phyloP scores from a whole-genome alignment of 805 yeast species.

The Sugiyamaella marilandica region DNA sequence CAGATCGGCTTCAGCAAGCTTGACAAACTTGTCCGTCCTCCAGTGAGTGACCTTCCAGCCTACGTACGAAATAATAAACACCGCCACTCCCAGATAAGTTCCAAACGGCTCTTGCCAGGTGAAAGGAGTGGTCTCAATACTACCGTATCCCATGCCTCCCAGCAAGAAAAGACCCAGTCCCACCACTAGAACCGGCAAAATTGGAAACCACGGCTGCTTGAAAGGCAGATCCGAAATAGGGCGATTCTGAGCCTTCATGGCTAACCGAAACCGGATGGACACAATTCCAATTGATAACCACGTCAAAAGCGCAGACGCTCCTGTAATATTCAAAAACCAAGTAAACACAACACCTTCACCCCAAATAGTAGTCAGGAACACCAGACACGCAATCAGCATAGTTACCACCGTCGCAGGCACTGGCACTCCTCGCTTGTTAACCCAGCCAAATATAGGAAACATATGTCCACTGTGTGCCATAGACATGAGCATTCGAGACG shows the following conservation, averaged over 20 bases:
- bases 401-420: constrained; percentile 49
- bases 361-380: constrained; percentile 60
- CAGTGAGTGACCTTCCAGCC: constrained; percentile 32
- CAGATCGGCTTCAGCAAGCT: constrained; percentile 19
- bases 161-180: constrained; percentile 57
- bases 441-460: constrained; percentile 46
- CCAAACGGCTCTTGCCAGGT: constrained; percentile 42
- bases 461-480: constrained; percentile 56
- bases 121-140: constrained; percentile 21
- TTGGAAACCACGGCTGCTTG: constrained; percentile 46
- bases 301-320: constrained; percentile 57
- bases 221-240: constrained; percentile 49
- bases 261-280: constrained; percentile 56
- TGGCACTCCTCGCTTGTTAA: constrained; percentile 55
- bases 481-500: constrained; percentile 56
- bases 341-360: constrained; percentile 53
- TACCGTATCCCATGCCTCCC: constrained; percentile 37
- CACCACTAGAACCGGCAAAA: constrained; percentile 46
- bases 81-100: constrained; percentile 42
- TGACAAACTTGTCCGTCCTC: constrained; percentile 25
- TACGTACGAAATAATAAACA: constrained; percentile 39
- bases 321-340: constrained; percentile 61
- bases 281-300: constrained; percentile 56
- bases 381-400: constrained; percentile 51
- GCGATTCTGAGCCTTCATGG: constrained; percentile 51